Conservation (phyloP, 148 eudicot species). For the Nepenthes gracilis region DNA sequence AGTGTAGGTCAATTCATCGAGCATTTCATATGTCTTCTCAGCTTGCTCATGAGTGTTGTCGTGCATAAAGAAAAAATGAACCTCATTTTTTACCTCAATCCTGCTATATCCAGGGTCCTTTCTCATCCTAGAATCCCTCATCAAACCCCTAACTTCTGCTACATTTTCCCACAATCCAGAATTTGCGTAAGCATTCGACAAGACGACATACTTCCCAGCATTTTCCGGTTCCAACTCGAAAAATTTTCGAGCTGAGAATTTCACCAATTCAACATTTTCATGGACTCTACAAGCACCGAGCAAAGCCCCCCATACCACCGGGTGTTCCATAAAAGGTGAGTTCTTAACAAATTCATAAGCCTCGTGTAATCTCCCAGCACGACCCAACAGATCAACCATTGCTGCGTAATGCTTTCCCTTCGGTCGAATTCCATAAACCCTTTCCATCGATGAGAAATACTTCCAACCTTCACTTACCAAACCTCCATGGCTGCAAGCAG, state of each 20-base stretch:
- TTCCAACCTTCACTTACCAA: slow-evolving; percentile 65
- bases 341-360: slow-evolving; percentile 49
- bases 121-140: slow-evolving; percentile 55
- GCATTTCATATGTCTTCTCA: slow-evolving; percentile 30
- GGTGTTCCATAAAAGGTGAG: slow-evolving; percentile 47
- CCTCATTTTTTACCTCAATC: slow-evolving; percentile 60
- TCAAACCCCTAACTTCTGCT: slow-evolving; percentile 53
- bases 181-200: slow-evolving; percentile 60
- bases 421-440: slow-evolving; percentile 62
- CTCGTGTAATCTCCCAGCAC: slow-evolving; percentile 74
- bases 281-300: slow-evolving; percentile 70
- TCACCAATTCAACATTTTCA: slow-evolving; percentile 57
- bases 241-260: slow-evolving; percentile 42
- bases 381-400: slow-evolving; percentile 81
- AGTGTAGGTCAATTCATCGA: slow-evolving; percentile 31
- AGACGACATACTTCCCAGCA: slow-evolving; percentile 67
- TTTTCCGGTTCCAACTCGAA: slow-evolving; percentile 58
- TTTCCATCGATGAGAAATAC: slow-evolving; percentile 54
- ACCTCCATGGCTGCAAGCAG: slow-evolving; percentile 95
- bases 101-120: slow-evolving; percentile 82
- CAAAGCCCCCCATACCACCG: slow-evolving; percentile 77
- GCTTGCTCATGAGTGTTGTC: slow-evolving; percentile 49
- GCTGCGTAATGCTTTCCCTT: slow-evolving; percentile 61
- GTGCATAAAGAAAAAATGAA: slow-evolving; percentile 57
- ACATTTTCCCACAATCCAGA: slow-evolving; percentile 54